Base-by-base conservation (phyloP, 345 rosid species). In the Lenwebbia sp. region DNA sequence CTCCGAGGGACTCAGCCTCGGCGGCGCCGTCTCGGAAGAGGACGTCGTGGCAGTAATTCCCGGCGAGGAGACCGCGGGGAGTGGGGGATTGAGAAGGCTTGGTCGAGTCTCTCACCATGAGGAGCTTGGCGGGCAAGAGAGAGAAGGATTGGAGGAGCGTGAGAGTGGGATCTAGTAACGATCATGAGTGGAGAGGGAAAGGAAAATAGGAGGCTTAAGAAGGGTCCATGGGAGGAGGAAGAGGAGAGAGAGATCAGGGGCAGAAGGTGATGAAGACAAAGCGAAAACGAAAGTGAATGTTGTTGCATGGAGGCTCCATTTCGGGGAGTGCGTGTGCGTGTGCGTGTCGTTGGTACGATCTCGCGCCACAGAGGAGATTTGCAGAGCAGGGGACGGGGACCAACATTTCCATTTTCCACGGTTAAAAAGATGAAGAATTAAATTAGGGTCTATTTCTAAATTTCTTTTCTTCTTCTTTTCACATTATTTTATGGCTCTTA, bases 21-120 rank as follows among this genome's bases (percentile, higher is more conserved):
- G 93, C 88, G 85, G 88, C 14, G 88, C 88, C 90, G 88, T 92
- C 88, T 83, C 91, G 95, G 88, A 94, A 92, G 37, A 98, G 89
- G 82, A 96, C 94, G 87, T 96, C 99, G 91, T 97, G 99, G 93
- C 98, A 96, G 86, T 94, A 94, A 54, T 96, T 97, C 4, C 99
- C 99, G 33, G 92, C 99, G 84, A 98, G 91, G 85, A 98, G 92
- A 55, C 94, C 95, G 9, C 94, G 90, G 70, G 81, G 90, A 37
- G 82, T 2, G 81, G 94, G 92, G 33, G 91, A 94, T 2, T 92
- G 91, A 74, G 83, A 86, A 57, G 84, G 55, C 19, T 25, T 52
- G 44, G 47, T 57, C 53, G 87, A 85, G 87, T 47, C 87, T 40
- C 83, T 41, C 84, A n/a, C 89, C 89, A 88, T 85, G 75, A 47